phyloP scores from a whole-genome alignment of 2,329 filamentous ascomycete genomes.

The Epichloe amarillans region DNA sequence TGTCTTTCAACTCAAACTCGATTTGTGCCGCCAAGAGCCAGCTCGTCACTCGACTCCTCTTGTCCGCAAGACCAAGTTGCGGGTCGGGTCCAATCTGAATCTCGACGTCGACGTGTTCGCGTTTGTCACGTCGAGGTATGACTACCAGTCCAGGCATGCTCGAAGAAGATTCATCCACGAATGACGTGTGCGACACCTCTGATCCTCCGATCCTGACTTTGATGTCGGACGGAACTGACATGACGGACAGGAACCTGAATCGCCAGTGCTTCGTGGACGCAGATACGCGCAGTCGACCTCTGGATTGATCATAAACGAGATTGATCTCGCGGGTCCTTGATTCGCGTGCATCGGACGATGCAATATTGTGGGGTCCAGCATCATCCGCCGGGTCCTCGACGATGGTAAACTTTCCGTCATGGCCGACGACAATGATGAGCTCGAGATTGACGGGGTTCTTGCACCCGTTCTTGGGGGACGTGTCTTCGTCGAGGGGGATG shows the following conservation, averaged over 20 bases:
- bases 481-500: constrained; percentile 1
- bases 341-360: background rate
- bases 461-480: constrained; percentile 1
- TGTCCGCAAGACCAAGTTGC: background rate
- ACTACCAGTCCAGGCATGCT: background rate
- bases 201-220: background rate
- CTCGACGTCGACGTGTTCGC: background rate
- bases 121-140: background rate
- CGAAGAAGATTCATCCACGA: background rate
- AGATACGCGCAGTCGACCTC: background rate
- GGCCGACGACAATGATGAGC: background rate
- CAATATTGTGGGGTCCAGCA: background rate
- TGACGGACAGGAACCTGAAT: constrained; percentile 2
- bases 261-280: constrained; percentile 2
- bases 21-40: constrained; percentile 3
- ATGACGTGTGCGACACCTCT: background rate
- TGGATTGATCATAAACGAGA: background rate
- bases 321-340: background rate
- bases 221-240: background rate
- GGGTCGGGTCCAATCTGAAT: constrained; percentile 1
- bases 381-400: constrained; percentile 1
- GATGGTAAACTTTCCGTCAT: constrained; percentile 3
- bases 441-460: constrained; percentile 1
- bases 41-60: background rate
- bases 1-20: constrained; percentile 2